phyloP scores from a whole-genome alignment of 495 filamentous ascomycete species.

The Cairneyella variabilis region DNA sequence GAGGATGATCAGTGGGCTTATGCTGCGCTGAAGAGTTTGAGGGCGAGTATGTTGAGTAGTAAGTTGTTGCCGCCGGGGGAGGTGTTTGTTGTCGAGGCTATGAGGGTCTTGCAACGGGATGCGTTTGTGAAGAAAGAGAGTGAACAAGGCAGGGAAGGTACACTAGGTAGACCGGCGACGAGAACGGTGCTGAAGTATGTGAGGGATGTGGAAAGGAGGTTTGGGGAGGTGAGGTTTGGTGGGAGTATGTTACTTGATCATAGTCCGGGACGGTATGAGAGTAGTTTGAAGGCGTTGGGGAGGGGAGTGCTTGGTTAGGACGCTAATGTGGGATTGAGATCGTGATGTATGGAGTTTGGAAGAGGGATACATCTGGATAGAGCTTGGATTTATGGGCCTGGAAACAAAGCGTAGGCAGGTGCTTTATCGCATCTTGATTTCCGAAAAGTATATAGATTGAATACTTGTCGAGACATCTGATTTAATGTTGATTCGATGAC shows the following conservation, averaged over 20 bases:
- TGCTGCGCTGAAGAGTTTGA: slow-evolving; percentile 59
- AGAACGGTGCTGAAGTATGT: slow-evolving; percentile 64
- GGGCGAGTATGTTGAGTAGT: slow-evolving; percentile 63
- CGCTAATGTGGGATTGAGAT: too few species aligned
- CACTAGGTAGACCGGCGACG: slow-evolving; percentile 60
- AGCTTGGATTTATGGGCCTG: too few species aligned
- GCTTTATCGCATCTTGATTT: too few species aligned
- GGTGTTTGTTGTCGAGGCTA: slow-evolving; percentile 68
- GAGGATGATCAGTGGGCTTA: slow-evolving; percentile 68
- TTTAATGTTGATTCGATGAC: too few species aligned
- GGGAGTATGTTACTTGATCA: slow-evolving; percentile 73
- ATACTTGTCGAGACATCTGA: too few species aligned
- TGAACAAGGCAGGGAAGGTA: slow-evolving; percentile 17
- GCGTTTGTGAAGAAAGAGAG: slow-evolving; percentile 6
- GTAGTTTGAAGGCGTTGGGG: slow-evolving; percentile 48
- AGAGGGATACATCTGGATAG: too few species aligned
- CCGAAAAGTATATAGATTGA: too few species aligned
- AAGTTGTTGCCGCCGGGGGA: slow-evolving; percentile 76
- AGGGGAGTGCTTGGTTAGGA: slow-evolving; percentile 44
- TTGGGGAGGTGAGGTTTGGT: slow-evolving; percentile 68
- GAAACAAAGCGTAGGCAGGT: too few species aligned
- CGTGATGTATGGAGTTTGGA: too few species aligned
- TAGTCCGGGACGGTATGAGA: slow-evolving; percentile 72
- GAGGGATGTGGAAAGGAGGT: slow-evolving; percentile 59
- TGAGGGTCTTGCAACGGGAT: slow-evolving; percentile 41